These are phyloP conservation scores for Yarrowia phangngaensis DNA, from an alignment of 805 yeast species.

Conservation along the genomic window DNA sequence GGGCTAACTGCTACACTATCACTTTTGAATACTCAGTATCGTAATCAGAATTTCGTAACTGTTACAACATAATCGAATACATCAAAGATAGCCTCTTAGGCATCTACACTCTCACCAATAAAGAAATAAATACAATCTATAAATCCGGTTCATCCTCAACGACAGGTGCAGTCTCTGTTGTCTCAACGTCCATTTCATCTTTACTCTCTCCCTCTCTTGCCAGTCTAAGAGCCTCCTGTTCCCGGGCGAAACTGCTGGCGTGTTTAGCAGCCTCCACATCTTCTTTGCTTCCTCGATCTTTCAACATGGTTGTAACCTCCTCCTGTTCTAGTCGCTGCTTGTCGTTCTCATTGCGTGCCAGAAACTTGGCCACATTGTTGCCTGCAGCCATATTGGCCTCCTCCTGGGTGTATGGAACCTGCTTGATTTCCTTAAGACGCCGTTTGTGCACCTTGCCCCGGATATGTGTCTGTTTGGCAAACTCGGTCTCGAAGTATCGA, in stretches of 20 bases:
- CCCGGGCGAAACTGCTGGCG: slow-evolving; percentile 19
- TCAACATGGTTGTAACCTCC: slow-evolving; percentile 25
- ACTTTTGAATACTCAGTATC: too few species aligned
- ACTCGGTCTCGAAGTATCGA: slow-evolving; percentile 77
- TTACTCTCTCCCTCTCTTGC: slow-evolving; percentile 43
- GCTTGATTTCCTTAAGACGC: slow-evolving; percentile 68
- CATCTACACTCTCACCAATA: neutral
- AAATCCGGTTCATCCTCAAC: slow-evolving; percentile 5
- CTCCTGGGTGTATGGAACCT: slow-evolving; percentile 77
- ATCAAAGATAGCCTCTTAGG: too few species aligned
- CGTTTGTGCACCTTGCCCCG: slow-evolving; percentile 81
- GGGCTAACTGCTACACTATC: too few species aligned
- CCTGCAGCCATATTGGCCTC: slow-evolving; percentile 94
- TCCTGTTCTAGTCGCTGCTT: slow-evolving; percentile 46
- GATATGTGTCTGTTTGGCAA: slow-evolving; percentile 66
- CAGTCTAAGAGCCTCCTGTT: slow-evolving; percentile 10
- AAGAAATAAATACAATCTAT: neutral
- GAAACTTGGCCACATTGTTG: slow-evolving; percentile 60
- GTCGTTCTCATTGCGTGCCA: slow-evolving; percentile 59
- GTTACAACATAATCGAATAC: too few species aligned
- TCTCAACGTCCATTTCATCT: slow-evolving; percentile 31
- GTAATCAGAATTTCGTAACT: neutral
- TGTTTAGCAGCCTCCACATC: slow-evolving; percentile 18
- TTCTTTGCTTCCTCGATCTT: slow-evolving; percentile 40
- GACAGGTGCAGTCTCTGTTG: neutral